Evolutionary conservation across 345 rosid genomes (phyloP).

Genomic region (Physaria fendleri): DNA sequence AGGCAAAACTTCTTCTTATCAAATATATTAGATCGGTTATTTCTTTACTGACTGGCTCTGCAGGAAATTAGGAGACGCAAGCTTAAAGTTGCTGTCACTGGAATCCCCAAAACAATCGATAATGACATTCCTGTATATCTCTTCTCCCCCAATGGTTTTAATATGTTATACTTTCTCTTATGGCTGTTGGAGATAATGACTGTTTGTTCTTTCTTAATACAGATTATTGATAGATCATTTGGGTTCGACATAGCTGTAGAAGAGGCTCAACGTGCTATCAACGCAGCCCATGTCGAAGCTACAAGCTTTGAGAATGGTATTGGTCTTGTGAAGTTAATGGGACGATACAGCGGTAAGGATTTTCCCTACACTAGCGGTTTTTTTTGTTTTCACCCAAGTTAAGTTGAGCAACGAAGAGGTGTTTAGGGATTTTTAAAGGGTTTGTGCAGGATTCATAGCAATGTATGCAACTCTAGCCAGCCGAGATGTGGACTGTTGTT

Average conservation of each 20-base stretch:
- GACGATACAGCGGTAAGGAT: constrained; percentile 62
- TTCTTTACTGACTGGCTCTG: background rate
- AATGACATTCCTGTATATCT: constrained; percentile 59
- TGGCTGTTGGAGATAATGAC: background rate
- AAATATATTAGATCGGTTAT: background rate
- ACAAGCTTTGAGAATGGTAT: constrained; percentile 68
- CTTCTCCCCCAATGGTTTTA: background rate
- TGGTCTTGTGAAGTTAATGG: constrained; percentile 78
- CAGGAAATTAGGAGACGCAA: constrained; percentile 62
- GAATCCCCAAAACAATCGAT: constrained; percentile 75
- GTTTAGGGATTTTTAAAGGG: background rate
- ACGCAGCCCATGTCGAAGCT: constrained; percentile 82
- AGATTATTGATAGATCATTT: constrained; percentile 74
- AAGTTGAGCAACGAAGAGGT: constrained; percentile 4
- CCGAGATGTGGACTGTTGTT: constrained; percentile 87
- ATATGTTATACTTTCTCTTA: background rate
- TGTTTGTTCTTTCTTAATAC: background rate
- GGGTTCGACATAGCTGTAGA: constrained; percentile 84
- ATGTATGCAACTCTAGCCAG: constrained; percentile 93
- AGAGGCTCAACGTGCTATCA: constrained; percentile 84
- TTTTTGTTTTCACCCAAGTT: background rate
- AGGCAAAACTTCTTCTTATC: background rate
- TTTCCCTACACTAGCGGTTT: background rate
- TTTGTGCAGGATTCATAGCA: constrained; percentile 66
- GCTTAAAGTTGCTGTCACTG: constrained; percentile 72